Conservation (phyloP, 306 rosid species). For the Hippophae tibetana region DNA sequence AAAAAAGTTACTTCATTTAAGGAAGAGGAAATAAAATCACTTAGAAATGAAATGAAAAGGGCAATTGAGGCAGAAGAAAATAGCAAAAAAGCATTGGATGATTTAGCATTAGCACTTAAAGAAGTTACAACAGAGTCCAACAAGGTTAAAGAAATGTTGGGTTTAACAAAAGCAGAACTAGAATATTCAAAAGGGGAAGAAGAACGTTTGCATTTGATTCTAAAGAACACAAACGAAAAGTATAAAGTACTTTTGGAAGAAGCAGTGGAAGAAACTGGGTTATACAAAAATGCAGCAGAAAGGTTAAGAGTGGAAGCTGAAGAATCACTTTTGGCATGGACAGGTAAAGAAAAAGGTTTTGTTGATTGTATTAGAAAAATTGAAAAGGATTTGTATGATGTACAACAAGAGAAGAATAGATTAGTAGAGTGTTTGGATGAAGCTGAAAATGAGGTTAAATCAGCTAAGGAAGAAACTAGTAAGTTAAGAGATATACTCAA, state of each 20-base stretch:
- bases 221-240: slow-evolving; percentile 37
- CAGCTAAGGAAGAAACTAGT: slow-evolving; percentile 62
- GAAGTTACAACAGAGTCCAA: slow-evolving; percentile 81
- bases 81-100: slow-evolving; percentile 76
- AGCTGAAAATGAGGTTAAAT: slow-evolving; percentile 27
- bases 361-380: slow-evolving; percentile 60
- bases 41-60: slow-evolving; percentile 41
- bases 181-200: slow-evolving; percentile 43
- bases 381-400: slow-evolving; percentile 52
- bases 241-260: slow-evolving; percentile 35
- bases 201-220: slow-evolving; percentile 33
- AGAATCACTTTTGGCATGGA: slow-evolving; percentile 69
- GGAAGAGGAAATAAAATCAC: slow-evolving; percentile 28
- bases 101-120: slow-evolving; percentile 67
- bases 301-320: slow-evolving; percentile 78
- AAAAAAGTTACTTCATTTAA: not conserved
- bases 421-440: slow-evolving; percentile 26
- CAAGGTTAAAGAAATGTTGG: slow-evolving; percentile 39
- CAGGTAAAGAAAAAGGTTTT: slow-evolving; percentile 52
- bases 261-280: slow-evolving; percentile 51
- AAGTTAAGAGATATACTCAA: slow-evolving; percentile 78
- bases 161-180: slow-evolving; percentile 40
- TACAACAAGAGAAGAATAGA: slow-evolving; percentile 35
- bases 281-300: slow-evolving; percentile 44
- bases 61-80: slow-evolving; percentile 66